Base-by-base conservation (phyloP, 768 basidiomycete species). In the Pleurotus salmoneostramineus region DNA sequence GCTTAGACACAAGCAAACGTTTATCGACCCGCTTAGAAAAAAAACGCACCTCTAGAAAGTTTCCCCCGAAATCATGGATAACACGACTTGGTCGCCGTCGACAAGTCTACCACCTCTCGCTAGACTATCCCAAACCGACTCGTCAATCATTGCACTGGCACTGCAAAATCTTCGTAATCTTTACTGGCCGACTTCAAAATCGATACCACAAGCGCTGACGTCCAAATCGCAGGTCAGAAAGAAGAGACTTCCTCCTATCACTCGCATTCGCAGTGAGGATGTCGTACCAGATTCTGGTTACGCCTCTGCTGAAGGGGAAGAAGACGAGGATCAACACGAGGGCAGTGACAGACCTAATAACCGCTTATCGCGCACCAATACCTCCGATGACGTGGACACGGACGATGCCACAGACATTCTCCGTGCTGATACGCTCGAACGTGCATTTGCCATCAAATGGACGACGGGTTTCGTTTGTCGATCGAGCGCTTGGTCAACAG, bases 231-330 rank as follows among this genome's bases (percentile, higher is more conserved):
- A 67, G 48, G 12, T 58, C 67, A 43, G 59, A 60, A 7, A 69
- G 68, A 31, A 64, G 62, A 32, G 66, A 56, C 54, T 58, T 44
- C 11, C 56, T 3, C 21, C 21, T 32, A 7, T 56, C 46, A 34
- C 60, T 66, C 55, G 71, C 52, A 68, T 75, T 27, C 76, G 77
- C 57, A 77, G 79, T 51, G 69, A 66, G 6, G 71, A 72, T 14
- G 58, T 58, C 14, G 76, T 82, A 3, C 84, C 84, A 1, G 89
- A 92, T 69, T 91, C 89, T 8, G 90, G 90, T 36, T 91, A 91
- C 61, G 90, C 87, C 4, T 89, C 88, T 42, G 87, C 84, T 27
- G 85, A 85, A 51, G 85, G 83, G 50, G 83, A 85, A 0, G 81
- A 80, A 0, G 78, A 77, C 1, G 70, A 71, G 2, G 68, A 45